Evolutionary conservation across 2,329 filamentous ascomycete species (phyloP).

Genomic region (Ceratocystiopsis minuta): DNA sequence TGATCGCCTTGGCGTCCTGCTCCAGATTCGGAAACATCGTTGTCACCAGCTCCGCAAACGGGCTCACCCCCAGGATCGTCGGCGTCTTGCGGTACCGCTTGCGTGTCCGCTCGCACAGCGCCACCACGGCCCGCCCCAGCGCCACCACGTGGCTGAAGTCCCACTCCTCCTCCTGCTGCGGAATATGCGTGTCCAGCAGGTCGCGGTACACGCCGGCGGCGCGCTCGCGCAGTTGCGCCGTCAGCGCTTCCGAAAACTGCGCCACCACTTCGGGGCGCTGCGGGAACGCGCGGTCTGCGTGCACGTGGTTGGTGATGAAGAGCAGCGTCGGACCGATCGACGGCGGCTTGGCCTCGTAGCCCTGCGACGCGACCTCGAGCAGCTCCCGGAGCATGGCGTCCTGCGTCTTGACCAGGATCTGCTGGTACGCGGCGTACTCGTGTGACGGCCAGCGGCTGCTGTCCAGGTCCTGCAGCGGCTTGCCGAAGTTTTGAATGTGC

Average conservation of each 20-base stretch:
- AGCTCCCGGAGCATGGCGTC: constrained; percentile 64
- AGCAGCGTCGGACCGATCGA: constrained; percentile 56
- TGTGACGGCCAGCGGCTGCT: constrained; percentile 47
- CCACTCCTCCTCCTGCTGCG: constrained; percentile 66
- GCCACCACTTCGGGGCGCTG: constrained; percentile 50
- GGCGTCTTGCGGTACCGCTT: constrained; percentile 83
- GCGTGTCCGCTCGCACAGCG: constrained; percentile 71
- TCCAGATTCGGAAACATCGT: constrained; percentile 83
- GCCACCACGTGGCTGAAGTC: constrained; percentile 81
- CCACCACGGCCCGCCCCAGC: constrained; percentile 70
- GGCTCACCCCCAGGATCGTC: constrained; percentile 60
- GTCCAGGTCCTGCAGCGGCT: constrained; percentile 36
- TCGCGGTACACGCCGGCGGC: constrained; percentile 65
- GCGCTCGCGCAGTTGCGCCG: constrained; percentile 53
- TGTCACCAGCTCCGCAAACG: constrained; percentile 53
- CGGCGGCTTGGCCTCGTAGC: constrained; percentile 76
- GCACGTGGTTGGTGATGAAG: constrained; percentile 64
- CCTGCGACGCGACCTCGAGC: constrained; percentile 73
- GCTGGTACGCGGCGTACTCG: constrained; percentile 55
- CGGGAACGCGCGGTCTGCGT: constrained; percentile 58
- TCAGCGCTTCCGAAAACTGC: constrained; percentile 53
- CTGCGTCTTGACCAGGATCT: constrained; percentile 55
- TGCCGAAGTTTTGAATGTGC: constrained; percentile 31
- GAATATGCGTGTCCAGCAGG: constrained; percentile 64
- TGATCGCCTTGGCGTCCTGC: constrained; percentile 69